These are phyloP conservation scores for Dissophora ornata DNA, from an alignment of 192 early-diverging fungal genomes.

Conservation along the genomic window DNA sequence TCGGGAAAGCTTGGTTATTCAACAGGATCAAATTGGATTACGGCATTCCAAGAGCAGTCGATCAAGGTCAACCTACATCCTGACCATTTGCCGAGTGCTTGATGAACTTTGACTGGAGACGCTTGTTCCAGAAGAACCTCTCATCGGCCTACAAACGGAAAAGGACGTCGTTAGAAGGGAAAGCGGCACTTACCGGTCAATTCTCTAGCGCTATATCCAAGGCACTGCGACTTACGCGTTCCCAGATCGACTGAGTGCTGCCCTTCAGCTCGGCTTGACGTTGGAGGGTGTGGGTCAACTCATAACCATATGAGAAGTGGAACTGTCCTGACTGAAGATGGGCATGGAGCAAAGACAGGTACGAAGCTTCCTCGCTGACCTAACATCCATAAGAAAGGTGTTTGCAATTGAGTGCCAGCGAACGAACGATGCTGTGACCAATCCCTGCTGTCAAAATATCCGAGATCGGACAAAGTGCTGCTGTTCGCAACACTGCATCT, in stretches of 20 bases:
- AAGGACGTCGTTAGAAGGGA: too few species aligned
- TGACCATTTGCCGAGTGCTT: conserved; percentile 58
- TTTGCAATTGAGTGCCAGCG: background rate
- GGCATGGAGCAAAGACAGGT: conserved; percentile 59
- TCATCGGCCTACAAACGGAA: conserved; percentile 76
- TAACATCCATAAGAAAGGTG: conserved; percentile 17
- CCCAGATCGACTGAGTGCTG: conserved; percentile 58
- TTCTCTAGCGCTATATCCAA: too few species aligned
- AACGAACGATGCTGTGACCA: too few species aligned
- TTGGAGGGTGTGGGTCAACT: conserved; percentile 89
- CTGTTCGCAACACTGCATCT: background rate
- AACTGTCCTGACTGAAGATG: conserved; percentile 61
- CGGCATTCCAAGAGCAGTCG: background rate
- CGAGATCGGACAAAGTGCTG: too few species aligned
- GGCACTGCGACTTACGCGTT: conserved; percentile 69
- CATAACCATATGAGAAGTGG: conserved; percentile 89
- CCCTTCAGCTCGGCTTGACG: conserved; percentile 66
- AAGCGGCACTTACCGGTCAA: too few species aligned
- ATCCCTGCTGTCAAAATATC: too few species aligned
- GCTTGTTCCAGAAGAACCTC: conserved; percentile 95
- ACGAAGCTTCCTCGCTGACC: conserved; percentile 60
- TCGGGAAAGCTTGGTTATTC: background rate
- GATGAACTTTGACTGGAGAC: conserved; percentile 76
- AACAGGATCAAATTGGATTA: background rate
- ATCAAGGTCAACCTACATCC: conserved; percentile 42